These are phyloP conservation scores for Naumovozyma castellii DNA, from an alignment of 805 yeast species.

Conservation along the genomic window DNA sequence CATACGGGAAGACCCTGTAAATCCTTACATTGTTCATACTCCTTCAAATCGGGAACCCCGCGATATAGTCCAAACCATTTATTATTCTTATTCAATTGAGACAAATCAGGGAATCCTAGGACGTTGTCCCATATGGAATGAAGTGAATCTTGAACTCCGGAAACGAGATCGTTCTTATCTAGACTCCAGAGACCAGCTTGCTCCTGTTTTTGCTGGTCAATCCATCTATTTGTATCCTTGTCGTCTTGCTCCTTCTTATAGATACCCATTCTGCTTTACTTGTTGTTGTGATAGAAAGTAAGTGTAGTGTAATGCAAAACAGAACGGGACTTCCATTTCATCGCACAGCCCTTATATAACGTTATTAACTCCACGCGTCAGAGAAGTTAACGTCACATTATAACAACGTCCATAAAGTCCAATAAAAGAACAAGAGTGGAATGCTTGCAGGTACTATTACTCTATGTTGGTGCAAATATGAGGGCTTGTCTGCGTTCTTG, in stretches of 20 bases:
- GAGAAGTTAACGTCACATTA: too few species aligned
- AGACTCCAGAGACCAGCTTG: background rate
- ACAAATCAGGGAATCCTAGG: background rate
- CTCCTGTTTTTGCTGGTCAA: background rate
- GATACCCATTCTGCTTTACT: background rate
- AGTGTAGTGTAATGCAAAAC: too few species aligned
- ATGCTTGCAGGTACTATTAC: too few species aligned
- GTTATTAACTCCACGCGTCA: too few species aligned
- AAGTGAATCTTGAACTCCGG: background rate
- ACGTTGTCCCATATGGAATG: background rate
- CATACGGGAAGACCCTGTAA: constrained; percentile 66
- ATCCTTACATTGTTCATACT: constrained; percentile 54
- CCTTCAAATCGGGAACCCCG: constrained; percentile 41
- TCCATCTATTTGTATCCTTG: background rate
- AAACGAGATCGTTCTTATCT: background rate
- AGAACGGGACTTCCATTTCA: too few species aligned
- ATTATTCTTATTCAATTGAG: background rate
- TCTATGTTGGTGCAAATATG: too few species aligned
- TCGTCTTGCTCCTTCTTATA: background rate
- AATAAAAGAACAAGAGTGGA: too few species aligned
- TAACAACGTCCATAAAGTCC: too few species aligned
- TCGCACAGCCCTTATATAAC: too few species aligned
- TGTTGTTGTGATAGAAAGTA: background rate
- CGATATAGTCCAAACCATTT: background rate
- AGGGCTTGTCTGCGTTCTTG: too few species aligned